Evolutionary conservation across 176 grass and related monocot genomes (phyloP), one percentile per base, ranked within the genome.

Genomic region (Oryza meridionalis): DNA sequence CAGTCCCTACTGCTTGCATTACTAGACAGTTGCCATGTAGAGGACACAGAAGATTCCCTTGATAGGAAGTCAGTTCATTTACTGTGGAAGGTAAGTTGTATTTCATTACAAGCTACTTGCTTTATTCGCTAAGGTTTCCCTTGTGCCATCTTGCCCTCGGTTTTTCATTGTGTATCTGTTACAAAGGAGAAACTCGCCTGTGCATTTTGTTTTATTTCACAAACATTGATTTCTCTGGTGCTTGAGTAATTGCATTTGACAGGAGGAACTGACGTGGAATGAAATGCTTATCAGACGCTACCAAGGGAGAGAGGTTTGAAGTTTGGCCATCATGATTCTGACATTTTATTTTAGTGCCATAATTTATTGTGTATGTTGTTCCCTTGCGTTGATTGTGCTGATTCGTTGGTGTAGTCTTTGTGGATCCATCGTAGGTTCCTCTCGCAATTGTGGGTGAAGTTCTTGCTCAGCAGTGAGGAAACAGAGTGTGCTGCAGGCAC

Each of bases 351-450:
- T 24, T 51, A 6, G 26, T 0, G 2, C 29, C 7, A 42, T 11
- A n/a, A 78, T 73, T 65, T 1, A 43, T 63, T 8, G 21, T 77
- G 21, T 68, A 33, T 63, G 29, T 68, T 46, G 33, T 63, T 75
- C 67, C 15, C 70, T 42, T 71, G 53, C 73, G 17, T 27, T 85
- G 69, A 37, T 24, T 65, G 37, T 24, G 15, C 24, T 74, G 13
- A 46, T 67, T 8, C 35, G 43, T 46, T 73, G 32, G 1, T 82
- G 62, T 82, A 98, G 95, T 90, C 92, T 0, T 88, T 98, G 79
- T 98, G 95, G 92, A 86, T 85, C 53, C 92, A 98, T 89, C 90
- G 95, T 0, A 90, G 89, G 26, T 93, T 98, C 85, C 95, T 95
- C 71, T 91, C 90, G 15, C 85, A 77, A 15, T 88, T 72, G 76